Evolutionary conservation across 2,329 filamentous ascomycete genomes (phyloP), one percentile per base, ranked within the genome.

Genomic region (Alternaria sp.): DNA sequence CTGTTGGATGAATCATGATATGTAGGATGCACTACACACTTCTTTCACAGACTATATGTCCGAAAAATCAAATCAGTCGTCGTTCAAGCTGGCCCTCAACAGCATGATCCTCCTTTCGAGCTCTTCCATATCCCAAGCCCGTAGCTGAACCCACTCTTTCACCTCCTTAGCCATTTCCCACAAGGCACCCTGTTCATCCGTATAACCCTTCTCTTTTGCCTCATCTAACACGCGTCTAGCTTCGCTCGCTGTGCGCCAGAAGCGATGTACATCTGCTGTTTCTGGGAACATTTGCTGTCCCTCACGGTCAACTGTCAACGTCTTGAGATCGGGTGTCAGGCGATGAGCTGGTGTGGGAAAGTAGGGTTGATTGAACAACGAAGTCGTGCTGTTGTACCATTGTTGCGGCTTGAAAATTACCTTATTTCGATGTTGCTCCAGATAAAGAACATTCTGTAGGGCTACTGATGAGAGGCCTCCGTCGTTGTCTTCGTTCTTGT

Each of bases 401-500:
- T 34, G 7, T 3, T 4, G 4, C 1, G 51, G 47, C 30, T 61
- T 51, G 3, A 44, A 64, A 5, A 58, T 18, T 0, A 20, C 51
- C 0, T 57, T 26, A 6, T 61, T 34, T 16, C 47, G 42, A 24
- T 62, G 39, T n/a, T 36, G 20, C 1, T 48, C 42, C 3, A 14
- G 20, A 22, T n/a, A 20, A 5, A 69, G 51, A 16, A 72, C 72
- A 0, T 80, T 82, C 20, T 73, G 64, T 2, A 85, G 83, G 3
- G 82, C 83, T 4, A 83, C 70, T 0, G 51, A 44, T 26, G 42
- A 16, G n/a, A 44, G 42, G 7, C 16, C 24, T 28, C 14, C 47
- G 20, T 47, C 20, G 3, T 39, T 18, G 14, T 61, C 20, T 16
- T 20, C 14, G 5, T 60, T 51, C 20, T 18, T 12, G 5, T 42